Base-by-base conservation (phyloP, 495 filamentous ascomycete species). In the Penicillium manginii region DNA sequence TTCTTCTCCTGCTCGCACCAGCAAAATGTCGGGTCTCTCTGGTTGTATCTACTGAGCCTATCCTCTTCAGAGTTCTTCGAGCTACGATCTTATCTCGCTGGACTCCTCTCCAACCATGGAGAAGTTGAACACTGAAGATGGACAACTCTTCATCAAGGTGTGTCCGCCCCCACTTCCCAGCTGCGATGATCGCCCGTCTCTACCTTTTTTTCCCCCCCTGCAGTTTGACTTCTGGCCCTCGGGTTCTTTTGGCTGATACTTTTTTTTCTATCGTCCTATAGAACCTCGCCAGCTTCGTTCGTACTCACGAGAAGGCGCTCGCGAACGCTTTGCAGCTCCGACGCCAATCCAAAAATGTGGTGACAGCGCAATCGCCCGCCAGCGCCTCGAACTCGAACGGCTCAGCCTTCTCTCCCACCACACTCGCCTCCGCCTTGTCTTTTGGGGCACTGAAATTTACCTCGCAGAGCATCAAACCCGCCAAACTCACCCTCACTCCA, bases 301-400 rank as follows among this genome's bases (percentile, higher is more conserved):
- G 93, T 55, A 96, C 92, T 33, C 91, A 98, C 76, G 94, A 98
- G 73, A 96, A 96, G 77, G 94, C 92, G 23, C 85, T 98, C 58
- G 94, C 94, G 62, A 98, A 98, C 76, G 93, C 94, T 59, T 81
- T 97, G 33, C 94, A 97, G 70, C 80, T 93, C 53, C 86, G 84
- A 65, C 84, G 87, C 55, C 90, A 91, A 62, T 82, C 76, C 15
- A 73, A 74, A 57, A 87, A 92, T 87, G 87, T 39, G 79, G 50
- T 75, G 80, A 48, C 82, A 83, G 47, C 71, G 46, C 63, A 66
- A 48, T 65, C 68, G 69, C 72, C 64, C 73, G 51, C 81, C 76
- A 50, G 78, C 81, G 51, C 81, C 26, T 74, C 79, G 54, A 66
- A 73, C 54, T 82, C 85, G 29, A 73, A 81, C 21, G 79, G 79